A percentile compares a stretch with the other conserved stretches of the same genome.
phyloP scores from a whole-genome alignment of 2,329 filamentous ascomycete species.

The Plenodomus lindquistii region DNA sequence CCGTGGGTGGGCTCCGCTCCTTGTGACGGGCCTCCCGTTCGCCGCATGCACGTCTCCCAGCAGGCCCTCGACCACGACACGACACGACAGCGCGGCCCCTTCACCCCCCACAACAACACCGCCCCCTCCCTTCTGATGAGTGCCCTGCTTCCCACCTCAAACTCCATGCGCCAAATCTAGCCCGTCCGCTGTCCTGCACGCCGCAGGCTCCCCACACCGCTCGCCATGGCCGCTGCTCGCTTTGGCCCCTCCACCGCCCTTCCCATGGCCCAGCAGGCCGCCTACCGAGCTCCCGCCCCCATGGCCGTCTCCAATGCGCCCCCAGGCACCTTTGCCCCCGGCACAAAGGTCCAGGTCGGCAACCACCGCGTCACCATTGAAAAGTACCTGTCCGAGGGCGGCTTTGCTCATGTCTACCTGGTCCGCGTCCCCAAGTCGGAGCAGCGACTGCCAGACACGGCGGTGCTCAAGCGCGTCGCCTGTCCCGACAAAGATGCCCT shows the following conservation, averaged over 20 bases:
- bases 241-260: conserved; percentile 42
- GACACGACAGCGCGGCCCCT: conserved; percentile 1
- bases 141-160: conserved; percentile 1
- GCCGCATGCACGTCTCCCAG: background rate
- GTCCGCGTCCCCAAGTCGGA: conserved; percentile 77
- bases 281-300: conserved; percentile 39
- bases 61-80: background rate
- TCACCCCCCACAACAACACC: conserved; percentile 15
- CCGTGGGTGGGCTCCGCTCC: background rate
- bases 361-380: conserved; percentile 91
- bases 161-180: conserved; percentile 42
- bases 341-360: conserved; percentile 96
- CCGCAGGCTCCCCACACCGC: conserved; percentile 39
- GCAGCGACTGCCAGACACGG: conserved; percentile 76
- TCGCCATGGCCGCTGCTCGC: conserved; percentile 45
- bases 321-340: conserved; percentile 82
- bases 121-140: conserved; percentile 8
- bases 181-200: conserved; percentile 32
- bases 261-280: conserved; percentile 41
- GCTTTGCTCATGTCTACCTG: conserved; percentile 97
- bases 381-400: conserved; percentile 96
- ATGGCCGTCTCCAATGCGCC: conserved; percentile 44
- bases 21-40: background rate
- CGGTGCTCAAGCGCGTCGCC: conserved; percentile 91
- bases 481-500: conserved; percentile 95